These are phyloP conservation scores for Exophiala sp. DNA, from an alignment of 2,329 filamentous ascomycete species.

Conservation along the genomic window DNA sequence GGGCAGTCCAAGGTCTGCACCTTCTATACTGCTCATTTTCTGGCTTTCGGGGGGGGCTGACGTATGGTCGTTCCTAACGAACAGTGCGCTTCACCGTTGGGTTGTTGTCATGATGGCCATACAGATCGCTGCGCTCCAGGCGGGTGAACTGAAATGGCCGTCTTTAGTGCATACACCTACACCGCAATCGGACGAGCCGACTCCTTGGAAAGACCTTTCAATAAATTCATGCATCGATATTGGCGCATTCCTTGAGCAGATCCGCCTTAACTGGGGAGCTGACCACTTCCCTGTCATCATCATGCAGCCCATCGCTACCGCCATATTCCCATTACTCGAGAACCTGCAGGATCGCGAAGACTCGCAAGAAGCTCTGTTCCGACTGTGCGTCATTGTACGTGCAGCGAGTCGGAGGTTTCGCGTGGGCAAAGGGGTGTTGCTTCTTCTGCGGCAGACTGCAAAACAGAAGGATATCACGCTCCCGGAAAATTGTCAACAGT, in stretches of 20 bases:
- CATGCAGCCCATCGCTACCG: conserved; percentile 32
- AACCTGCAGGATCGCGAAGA: conserved; percentile 24
- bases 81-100: conserved; percentile 18
- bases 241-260: conserved; percentile 27
- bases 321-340: conserved; percentile 32
- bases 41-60: too few relatives aligned
- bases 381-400: conserved; percentile 29
- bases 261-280: conserved; percentile 31
- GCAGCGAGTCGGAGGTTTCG: conserved; percentile 30
- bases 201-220: conserved; percentile 24
- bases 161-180: conserved; percentile 24
- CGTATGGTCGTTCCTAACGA: too few relatives aligned
- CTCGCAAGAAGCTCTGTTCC: conserved; percentile 30
- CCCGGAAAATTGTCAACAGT: conserved; percentile 18
- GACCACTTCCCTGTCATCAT: conserved; percentile 33
- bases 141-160: conserved; percentile 7
- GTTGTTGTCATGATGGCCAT: conserved; percentile 31
- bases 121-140: conserved; percentile 16
- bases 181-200: conserved; percentile 12
- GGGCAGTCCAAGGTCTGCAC: too few relatives aligned
- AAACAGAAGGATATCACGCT: conserved; percentile 26
- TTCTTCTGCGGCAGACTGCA: conserved; percentile 31
- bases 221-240: conserved; percentile 30
- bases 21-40: too few relatives aligned
- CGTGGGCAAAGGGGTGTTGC: conserved; percentile 30